phyloP scores from a whole-genome alignment of 805 yeast species.

The Barnettozyma sp. region DNA sequence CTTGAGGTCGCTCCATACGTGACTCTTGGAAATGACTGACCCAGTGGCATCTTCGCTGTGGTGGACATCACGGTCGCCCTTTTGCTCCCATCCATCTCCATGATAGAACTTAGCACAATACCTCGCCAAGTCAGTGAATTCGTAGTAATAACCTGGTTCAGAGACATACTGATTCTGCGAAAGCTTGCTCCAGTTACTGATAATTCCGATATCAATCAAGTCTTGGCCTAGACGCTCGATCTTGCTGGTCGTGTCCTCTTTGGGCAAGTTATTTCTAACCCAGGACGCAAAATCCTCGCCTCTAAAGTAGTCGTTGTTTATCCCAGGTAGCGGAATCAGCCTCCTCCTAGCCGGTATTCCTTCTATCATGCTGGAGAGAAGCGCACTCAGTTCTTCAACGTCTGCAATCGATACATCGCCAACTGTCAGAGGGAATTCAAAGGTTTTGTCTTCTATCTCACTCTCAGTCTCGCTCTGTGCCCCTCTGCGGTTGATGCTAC shows the following conservation, averaged over 20 bases:
- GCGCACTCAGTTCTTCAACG: constrained; percentile 13
- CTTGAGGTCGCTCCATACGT: constrained; percentile 17
- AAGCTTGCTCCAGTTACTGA: constrained; percentile 24
- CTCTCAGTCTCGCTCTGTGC: no score
- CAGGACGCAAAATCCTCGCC: constrained; percentile 23
- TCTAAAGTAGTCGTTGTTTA: constrained; percentile 26
- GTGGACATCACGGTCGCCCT: no score
- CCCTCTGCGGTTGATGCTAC: no score
- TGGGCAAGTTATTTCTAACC: constrained; percentile 17
- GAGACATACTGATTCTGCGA: constrained; percentile 14
- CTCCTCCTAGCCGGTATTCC: constrained; percentile 22
- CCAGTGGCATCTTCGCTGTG: no score
- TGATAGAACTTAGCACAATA: constrained; percentile 16
- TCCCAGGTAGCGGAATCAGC: constrained; percentile 26
- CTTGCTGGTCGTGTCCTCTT: constrained; percentile 26
- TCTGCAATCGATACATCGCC: constrained; percentile 14
- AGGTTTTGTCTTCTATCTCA: constrained; percentile 20
- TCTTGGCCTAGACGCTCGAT: constrained; percentile 30
- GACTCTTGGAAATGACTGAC: constrained; percentile 3
- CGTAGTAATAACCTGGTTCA: constrained; percentile 23
- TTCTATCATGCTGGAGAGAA: constrained; percentile 9
- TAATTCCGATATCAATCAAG: constrained; percentile 21
- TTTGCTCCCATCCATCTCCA: constrained; percentile 2
- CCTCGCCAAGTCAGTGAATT: constrained; percentile 24
- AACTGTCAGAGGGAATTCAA: constrained; percentile 21